A percentile compares a stretch with the other conserved stretches of the same genome.
Evolutionary conservation across 1,284 basidiomycete species (phyloP).

Genomic region (Ceratobasidium sp.): DNA sequence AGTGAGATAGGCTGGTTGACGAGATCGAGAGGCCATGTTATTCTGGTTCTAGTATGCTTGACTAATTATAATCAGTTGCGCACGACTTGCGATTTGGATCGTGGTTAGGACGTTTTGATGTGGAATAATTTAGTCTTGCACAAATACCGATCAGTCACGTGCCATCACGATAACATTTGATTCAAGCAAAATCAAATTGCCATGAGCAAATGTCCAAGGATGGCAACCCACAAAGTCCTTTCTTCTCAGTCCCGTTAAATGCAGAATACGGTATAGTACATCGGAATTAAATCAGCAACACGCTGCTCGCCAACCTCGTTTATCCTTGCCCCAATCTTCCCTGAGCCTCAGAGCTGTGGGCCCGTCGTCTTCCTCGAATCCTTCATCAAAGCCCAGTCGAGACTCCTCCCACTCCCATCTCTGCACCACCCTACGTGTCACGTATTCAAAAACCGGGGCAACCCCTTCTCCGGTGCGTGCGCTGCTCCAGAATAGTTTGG

Average conservation of each 20-base stretch:
- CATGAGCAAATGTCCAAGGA: too few species aligned
- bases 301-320: slow-evolving; percentile 24
- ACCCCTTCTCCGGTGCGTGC: slow-evolving; percentile 77
- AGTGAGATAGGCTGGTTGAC: slow-evolving; percentile 24
- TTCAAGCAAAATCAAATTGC: too few species aligned
- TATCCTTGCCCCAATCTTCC: slow-evolving; percentile 26
- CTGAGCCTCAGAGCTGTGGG: slow-evolving; percentile 26
- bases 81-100: too few species aligned
- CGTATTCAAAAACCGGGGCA: slow-evolving; percentile 68
- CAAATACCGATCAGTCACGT: too few species aligned
- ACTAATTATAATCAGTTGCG: too few species aligned
- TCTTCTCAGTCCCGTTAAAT: neutral
- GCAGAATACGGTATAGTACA: neutral
- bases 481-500: slow-evolving; percentile 70
- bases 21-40: slow-evolving; percentile 15
- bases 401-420: slow-evolving; percentile 68
- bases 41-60: neutral
- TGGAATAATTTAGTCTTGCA: too few species aligned
- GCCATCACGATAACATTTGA: neutral
- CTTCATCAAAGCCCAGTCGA: slow-evolving; percentile 22
- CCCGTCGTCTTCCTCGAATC: slow-evolving; percentile 6
- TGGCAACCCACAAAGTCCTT: too few species aligned
- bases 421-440: slow-evolving; percentile 63
- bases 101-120: too few species aligned
- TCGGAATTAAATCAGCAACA: slow-evolving; percentile 17